Base-by-base conservation (phyloP, 164 flowering plant species). In the Nymphaea thermarum region DNA sequence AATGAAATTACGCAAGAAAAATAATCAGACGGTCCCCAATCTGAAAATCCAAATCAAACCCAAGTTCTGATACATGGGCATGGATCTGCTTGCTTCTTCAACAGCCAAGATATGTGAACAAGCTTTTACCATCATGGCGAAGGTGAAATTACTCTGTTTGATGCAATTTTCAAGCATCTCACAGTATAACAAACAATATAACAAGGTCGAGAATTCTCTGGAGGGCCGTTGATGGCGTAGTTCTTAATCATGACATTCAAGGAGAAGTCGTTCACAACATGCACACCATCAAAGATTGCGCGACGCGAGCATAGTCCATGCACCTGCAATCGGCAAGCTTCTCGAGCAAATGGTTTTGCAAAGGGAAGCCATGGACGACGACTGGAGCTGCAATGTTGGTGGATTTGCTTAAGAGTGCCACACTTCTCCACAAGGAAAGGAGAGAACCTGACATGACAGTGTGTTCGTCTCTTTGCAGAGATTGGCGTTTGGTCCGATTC, bases 361-460 rank as follows among this genome's bases (percentile, higher is more conserved):
- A 65, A 8, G 73, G 73, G 36, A 71, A 53, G 66, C 70, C 71
- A 43, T 72, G 71, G 44, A 72, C 43, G 65, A 69, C 68, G 68
- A 72, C 73, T 65, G 74, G 80, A 43, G 80, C 75, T 16, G 78
- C 81, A 70, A 80, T 71, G n/a, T 72, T 75, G 80, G 63, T 55
- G 60, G 65, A 75, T 69, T 60, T 77, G 77, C 25, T 44, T 41
- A 43, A 79, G 65, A 43, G 65, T 42, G 11, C 53, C 60, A 62
- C 72, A 65, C 43, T 71, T 25, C 71, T 12, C 3, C 73, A 68
- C 14, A 73, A 64, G 55, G 55, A 51, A 51, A 51, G 12, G 4
- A 51, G 55, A 7, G 55, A 51, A 51, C 12, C 12, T 51, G 55
- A 3, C 12, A 14, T n/a, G n/a, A n/a, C n/a, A n/a, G 55, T 51